These are phyloP conservation scores for Fusarium protoensiforme DNA, from an alignment of 2,329 filamentous ascomycete genomes.

Conservation along the genomic window DNA sequence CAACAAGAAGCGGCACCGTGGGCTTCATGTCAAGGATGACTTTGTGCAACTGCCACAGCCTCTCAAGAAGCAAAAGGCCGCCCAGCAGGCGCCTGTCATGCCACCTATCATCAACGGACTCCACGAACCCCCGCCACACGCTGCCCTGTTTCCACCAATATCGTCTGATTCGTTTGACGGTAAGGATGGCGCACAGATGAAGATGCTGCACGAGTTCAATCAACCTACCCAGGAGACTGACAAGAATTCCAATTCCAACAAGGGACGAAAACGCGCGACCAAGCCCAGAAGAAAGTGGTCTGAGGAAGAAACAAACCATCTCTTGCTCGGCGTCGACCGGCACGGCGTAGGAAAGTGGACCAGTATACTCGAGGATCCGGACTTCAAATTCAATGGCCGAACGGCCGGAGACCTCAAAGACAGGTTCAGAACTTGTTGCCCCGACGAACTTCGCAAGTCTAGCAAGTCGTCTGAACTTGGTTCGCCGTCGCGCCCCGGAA, in stretches of 20 bases:
- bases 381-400: constrained; percentile 70
- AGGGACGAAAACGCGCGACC: constrained; percentile 63
- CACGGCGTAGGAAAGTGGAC: constrained; percentile 75
- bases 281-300: constrained; percentile 73
- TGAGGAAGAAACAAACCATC: constrained; percentile 71
- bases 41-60: constrained; percentile 73
- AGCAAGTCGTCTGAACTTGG: constrained; percentile 45
- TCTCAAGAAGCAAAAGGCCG: constrained; percentile 71
- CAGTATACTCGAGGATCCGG: constrained; percentile 69
- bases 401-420: constrained; percentile 74
- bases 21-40: constrained; percentile 65
- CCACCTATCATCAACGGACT: constrained; percentile 75
- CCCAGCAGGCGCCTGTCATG: constrained; percentile 62
- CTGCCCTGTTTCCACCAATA: constrained; percentile 72
- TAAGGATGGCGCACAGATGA: constrained; percentile 57
- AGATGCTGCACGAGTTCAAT: constrained; percentile 56
- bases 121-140: constrained; percentile 69
- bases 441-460: constrained; percentile 65
- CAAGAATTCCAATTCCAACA: constrained; percentile 44
- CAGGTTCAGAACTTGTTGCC: constrained; percentile 74
- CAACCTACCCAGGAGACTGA: constrained; percentile 49
- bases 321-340: constrained; percentile 69
- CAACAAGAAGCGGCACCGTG: constrained; percentile 66
- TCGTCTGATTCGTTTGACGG: constrained; percentile 66
- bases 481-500: constrained; percentile 32